phyloP scores from a whole-genome alignment of 1,284 basidiomycete species.

The Athelia psychrophila region DNA sequence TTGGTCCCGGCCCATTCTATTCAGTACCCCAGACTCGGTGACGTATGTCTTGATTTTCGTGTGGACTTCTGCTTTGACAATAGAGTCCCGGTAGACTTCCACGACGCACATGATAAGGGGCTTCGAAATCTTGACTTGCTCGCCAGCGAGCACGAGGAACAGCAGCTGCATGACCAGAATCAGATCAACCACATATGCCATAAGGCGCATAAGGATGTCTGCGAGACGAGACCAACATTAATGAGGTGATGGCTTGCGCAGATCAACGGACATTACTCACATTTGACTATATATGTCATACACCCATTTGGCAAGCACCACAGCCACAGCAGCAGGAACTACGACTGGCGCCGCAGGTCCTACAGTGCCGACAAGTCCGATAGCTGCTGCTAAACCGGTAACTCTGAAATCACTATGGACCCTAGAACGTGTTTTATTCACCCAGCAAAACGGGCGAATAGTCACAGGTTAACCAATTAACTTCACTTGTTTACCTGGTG shows the following conservation, averaged over 20 bases:
- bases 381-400: constrained; percentile 5
- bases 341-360: constrained; percentile 18
- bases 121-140: neutral
- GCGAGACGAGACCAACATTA: neutral
- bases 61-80: neutral
- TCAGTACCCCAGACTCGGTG: neutral
- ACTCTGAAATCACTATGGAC: no score
- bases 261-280: constrained; percentile 8
- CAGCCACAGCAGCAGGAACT: constrained; percentile 18
- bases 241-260: neutral
- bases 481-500: no score
- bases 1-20: neutral
- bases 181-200: constrained; percentile 21
- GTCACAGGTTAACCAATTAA: no score
- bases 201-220: constrained; percentile 13
- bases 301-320: constrained; percentile 21
- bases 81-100: neutral
- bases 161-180: constrained; percentile 20
- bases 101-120: neutral
- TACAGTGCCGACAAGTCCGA: neutral
- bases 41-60: neutral
- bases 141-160: constrained; percentile 10
- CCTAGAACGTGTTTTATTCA: no score
- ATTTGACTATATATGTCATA: constrained; percentile 16
- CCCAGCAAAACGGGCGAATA: no score